Evolutionary conservation across 139 green algal species (phyloP), one percentile per base, ranked within the genome.

Genomic region (Picochlorum sp.): DNA sequence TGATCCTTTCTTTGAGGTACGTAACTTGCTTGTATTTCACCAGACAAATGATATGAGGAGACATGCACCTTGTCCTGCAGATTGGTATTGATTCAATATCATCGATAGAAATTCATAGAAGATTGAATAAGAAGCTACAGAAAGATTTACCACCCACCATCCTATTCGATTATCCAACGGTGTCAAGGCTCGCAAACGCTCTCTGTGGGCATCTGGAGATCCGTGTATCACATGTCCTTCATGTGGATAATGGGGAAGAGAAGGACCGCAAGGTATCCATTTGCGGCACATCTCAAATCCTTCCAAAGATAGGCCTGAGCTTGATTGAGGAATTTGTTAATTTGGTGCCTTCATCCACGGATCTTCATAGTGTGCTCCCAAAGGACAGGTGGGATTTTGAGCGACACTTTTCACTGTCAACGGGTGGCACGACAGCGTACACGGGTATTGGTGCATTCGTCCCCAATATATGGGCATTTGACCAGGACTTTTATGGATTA

Each of bases 51-150:
- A 41, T 4, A 41, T 41, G 47, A 54, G 10, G 6, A 54, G n/a
- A 20, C 7, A 26, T 20, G n/a, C 21, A 30, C 14, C 51, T 34
- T 59, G 23, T 31, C 7, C 15, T 31, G 51, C 75, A 74, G 14
- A 72, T 76, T 18, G 85, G 85, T 14, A 62, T 91, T 56, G 85
- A 92, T 77, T 83, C 76, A 5, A 16, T 85, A 16, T 69, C 68
- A 20, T 18, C 63, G 6, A 23, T 70, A 13, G 49, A 70, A 18
- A 31, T 70, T 18, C 30, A 55, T 10, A 49, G 24, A 18, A 30
- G 26, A 16, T 60, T 70, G 21, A 44, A 11, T 21, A 9, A 75
- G 71, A 18, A 73, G 85, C 57, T 69, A 11, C 52, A 63, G 16
- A 14, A 63, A 13, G 23, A 60, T 8, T 23, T 75, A 38, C 69